Evolutionary conservation across 2,329 filamentous ascomycete genomes (phyloP), one percentile per base, ranked within the genome.

Genomic region (Botrytis cinerea): DNA sequence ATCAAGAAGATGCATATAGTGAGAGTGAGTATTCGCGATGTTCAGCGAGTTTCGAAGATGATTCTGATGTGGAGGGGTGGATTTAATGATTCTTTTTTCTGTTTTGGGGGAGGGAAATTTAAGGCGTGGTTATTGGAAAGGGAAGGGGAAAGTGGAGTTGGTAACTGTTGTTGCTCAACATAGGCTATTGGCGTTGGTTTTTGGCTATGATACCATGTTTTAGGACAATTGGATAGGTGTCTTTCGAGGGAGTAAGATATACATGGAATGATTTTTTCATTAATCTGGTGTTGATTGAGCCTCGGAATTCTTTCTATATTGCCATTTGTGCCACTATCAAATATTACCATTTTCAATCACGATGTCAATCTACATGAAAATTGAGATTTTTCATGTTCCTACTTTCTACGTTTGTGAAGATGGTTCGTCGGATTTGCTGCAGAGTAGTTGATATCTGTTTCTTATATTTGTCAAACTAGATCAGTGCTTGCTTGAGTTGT

Each of bases 21-120:
- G 70, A 72, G 61, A 72, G 70, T 72, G 61, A 59, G 8, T 72
- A 66, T 57, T 64, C 45, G 2, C 60, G 1, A 32, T 38, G 14
- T 51, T 40, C 35, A 1, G 70, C 5, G 16, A n/a, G 14, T 67
- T 40, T 67, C 6, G 63, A 67, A 9, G 46, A 67, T 40, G 22
- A 51, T 54, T 38, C 22, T 48, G 63, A 38, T n/a, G 3, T 38
- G 45, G 63, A 38, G 45, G 45, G 32, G 40, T 64, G 61, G 61
- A 32, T 32, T 32, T 64, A n/a, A 64, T 35, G 28, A 28, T 32
- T 59, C 9, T 4, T n/a, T 35, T 5, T 35, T 60, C 54, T 59
- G 2, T 35, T 35, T 5, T 18, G 28, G 16, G 8, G 28, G 2
- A 59, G 28, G n/a, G 20, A 5, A 8, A 28, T 28, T 4, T 4